phyloP scores from a whole-genome alignment of 2,329 filamentous ascomycete genomes.

The Paraphoma sp. region DNA sequence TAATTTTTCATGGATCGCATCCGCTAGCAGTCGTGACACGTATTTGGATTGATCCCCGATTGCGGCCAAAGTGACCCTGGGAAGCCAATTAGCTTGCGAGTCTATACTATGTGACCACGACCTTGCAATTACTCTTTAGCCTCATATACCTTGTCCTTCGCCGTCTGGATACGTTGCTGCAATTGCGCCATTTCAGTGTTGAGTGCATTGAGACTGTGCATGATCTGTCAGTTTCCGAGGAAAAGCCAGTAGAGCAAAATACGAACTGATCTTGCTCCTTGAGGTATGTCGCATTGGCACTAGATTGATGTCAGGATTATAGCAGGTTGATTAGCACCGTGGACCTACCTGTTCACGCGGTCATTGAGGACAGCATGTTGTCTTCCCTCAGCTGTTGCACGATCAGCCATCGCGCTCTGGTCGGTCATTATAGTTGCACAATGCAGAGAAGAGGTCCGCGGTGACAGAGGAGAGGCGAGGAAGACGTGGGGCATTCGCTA shows the following conservation, averaged over 20 bases:
- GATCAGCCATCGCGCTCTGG: background rate
- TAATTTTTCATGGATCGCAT: background rate
- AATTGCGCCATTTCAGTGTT: background rate
- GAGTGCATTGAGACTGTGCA: background rate
- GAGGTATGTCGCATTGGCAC: background rate
- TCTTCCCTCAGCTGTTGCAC: background rate
- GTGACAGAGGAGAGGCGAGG: background rate
- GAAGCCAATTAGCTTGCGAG: background rate
- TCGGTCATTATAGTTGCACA: background rate
- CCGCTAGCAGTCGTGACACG: background rate
- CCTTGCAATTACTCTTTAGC: background rate
- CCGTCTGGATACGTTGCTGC: background rate
- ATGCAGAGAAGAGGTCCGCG: background rate
- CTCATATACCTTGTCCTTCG: background rate
- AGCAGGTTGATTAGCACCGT: background rate
- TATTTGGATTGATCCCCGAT: background rate
- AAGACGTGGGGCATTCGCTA: background rate
- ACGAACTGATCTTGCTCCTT: background rate
- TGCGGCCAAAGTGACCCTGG: background rate
- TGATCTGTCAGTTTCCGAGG: background rate
- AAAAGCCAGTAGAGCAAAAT: background rate
- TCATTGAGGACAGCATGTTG: background rate
- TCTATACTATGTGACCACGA: background rate
- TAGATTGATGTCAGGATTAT: background rate
- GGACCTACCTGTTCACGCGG: background rate